Evolutionary conservation across 768 basidiomycete species (phyloP).

Genomic region (Amanita rubescens): DNA sequence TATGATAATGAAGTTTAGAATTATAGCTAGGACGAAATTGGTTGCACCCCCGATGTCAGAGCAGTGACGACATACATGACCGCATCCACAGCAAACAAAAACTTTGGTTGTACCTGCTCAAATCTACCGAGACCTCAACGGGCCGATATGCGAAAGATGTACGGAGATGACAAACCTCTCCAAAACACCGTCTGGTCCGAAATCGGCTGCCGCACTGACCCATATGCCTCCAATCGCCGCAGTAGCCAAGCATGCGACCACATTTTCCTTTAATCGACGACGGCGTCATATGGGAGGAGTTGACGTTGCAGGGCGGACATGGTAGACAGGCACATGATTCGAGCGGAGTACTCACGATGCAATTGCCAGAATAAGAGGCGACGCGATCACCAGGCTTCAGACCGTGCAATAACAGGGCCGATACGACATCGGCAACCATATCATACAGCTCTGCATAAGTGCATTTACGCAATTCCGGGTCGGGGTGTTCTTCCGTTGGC

Average conservation of each 20-base stretch:
- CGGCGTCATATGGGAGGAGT: neutral
- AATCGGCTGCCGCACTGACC: slow-evolving; percentile 78
- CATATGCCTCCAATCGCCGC: slow-evolving; percentile 74
- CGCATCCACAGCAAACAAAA: slow-evolving; percentile 68
- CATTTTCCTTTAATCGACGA: slow-evolving; percentile 48
- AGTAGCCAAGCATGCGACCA: slow-evolving; percentile 59
- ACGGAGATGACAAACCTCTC: slow-evolving; percentile 46
- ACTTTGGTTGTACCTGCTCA: slow-evolving; percentile 69
- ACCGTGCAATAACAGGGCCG: slow-evolving; percentile 45
- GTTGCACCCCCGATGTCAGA: slow-evolving; percentile 4
- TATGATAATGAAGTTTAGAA: slow-evolving; percentile 58
- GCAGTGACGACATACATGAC: slow-evolving; percentile 45
- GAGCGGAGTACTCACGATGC: slow-evolving; percentile 45
- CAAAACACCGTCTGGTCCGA: slow-evolving; percentile 69
- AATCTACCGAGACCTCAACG: slow-evolving; percentile 35
- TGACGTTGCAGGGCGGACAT: neutral
- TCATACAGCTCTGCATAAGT: slow-evolving; percentile 54
- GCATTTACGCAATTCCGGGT: slow-evolving; percentile 35
- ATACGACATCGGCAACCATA: slow-evolving; percentile 49
- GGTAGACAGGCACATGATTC: neutral
- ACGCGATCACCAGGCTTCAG: slow-evolving; percentile 63
- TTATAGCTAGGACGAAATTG: slow-evolving; percentile 47
- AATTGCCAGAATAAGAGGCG: slow-evolving; percentile 73
- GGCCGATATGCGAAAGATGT: neutral
- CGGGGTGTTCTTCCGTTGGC: slow-evolving; percentile 42